Conservation (phyloP, 169 alveolate genomes). For the Plasmodium vinckei region DNA sequence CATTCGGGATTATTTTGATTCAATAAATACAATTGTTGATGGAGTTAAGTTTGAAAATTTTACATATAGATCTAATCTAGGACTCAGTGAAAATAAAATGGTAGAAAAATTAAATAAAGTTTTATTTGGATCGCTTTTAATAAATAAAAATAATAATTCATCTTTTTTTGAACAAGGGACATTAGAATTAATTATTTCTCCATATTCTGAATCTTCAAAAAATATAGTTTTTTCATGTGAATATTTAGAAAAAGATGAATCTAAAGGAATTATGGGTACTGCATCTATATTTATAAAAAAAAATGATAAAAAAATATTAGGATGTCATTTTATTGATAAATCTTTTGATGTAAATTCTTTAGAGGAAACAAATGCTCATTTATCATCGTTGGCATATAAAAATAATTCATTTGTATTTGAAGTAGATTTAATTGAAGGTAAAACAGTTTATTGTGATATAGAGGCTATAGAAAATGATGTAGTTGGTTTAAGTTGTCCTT, state of each 20-base stretch:
- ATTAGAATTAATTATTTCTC: conserved; percentile 43
- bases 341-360: background rate
- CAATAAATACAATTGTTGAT: background rate
- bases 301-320: conserved; percentile 57
- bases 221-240: conserved; percentile 45
- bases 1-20: background rate
- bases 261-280: conserved; percentile 17
- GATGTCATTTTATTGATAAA: conserved; percentile 53
- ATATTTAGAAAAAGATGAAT: conserved; percentile 17
- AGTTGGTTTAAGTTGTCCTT: conserved; percentile 67
- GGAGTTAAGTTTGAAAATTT: background rate
- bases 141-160: conserved; percentile 17
- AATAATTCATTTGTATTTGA: conserved; percentile 61
- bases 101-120: conserved; percentile 19
- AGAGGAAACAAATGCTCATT: background rate
- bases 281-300: conserved; percentile 69
- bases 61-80: conserved; percentile 34
- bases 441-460: conserved; percentile 29
- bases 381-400: background rate
- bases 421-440: conserved; percentile 41
- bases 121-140: conserved; percentile 36
- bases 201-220: conserved; percentile 51
- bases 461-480: conserved; percentile 74
- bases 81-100: conserved; percentile 11
- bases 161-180: conserved; percentile 64